Percentiles rank a stretch among this genome's conserved stretches.
These are phyloP conservation scores for Tylopilus cervinicoccineus DNA, from an alignment of 768 basidiomycete species.

Conservation along the genomic window DNA sequence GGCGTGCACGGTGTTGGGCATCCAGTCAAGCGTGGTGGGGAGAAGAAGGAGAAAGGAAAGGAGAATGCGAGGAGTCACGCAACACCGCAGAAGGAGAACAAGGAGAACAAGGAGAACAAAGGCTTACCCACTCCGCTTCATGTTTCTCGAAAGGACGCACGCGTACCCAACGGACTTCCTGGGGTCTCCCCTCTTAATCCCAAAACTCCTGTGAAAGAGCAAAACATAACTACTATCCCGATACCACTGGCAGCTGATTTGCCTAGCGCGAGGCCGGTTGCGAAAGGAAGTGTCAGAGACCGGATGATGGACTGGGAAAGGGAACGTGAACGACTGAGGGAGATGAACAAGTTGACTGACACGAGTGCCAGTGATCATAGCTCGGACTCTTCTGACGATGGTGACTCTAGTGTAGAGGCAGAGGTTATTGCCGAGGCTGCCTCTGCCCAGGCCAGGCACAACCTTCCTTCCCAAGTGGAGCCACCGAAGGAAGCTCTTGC, in stretches of 20 bases:
- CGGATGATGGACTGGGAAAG: constrained; percentile 75
- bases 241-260: constrained; percentile 17
- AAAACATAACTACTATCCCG: constrained; percentile 6
- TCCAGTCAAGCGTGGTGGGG: constrained; percentile 8
- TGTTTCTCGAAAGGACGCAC: constrained; percentile 5
- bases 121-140: constrained; percentile 2
- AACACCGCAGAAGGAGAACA: constrained; percentile 23
- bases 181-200: constrained; percentile 6
- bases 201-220: constrained; percentile 17
- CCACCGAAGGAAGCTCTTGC: background rate
- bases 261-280: constrained; percentile 11
- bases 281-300: constrained; percentile 42
- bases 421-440: constrained; percentile 24
- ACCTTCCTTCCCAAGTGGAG: constrained; percentile 1
- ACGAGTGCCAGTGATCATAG: constrained; percentile 38
- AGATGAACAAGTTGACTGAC: constrained; percentile 63
- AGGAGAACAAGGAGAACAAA: constrained; percentile 30
- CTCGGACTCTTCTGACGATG: constrained; percentile 24
- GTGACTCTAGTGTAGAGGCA: constrained; percentile 24
- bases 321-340: constrained; percentile 63
- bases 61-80: constrained; percentile 20
- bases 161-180: constrained; percentile 1
- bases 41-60: constrained; percentile 29
- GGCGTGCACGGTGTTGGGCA: constrained; percentile 28
- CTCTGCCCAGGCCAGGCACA: constrained; percentile 6